Evolutionary conservation across 1,139 yeast genomes (phyloP).

Genomic region (Scheffersomyces insectosa): DNA sequence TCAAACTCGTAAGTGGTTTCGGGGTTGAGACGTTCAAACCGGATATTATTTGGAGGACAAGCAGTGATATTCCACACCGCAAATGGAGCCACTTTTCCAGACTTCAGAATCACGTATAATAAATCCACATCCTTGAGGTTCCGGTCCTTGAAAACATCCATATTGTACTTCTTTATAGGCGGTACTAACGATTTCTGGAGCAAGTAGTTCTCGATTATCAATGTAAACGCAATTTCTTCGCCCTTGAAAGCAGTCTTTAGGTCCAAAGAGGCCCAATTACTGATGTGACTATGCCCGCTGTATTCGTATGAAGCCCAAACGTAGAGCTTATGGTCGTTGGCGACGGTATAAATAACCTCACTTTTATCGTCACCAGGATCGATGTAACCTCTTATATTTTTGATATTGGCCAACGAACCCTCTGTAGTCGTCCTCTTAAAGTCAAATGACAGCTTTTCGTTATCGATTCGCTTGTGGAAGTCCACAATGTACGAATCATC

Average conservation of each 20-base stretch:
- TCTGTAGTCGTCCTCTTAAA: conserved; percentile 16
- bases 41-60: conserved; percentile 45
- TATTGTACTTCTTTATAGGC: background rate
- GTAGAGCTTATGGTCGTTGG: conserved; percentile 56
- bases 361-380: conserved; percentile 29
- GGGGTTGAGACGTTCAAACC: conserved; percentile 15
- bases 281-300: conserved; percentile 57
- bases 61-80: conserved; percentile 53
- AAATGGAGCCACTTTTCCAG: conserved; percentile 47
- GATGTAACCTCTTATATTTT: conserved; percentile 38
- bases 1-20: conserved; percentile 1
- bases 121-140: conserved; percentile 43
- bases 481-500: conserved; percentile 48
- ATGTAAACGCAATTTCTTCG: conserved; percentile 34
- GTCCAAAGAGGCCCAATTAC: conserved; percentile 59
- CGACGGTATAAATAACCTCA: conserved; percentile 60
- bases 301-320: conserved; percentile 75
- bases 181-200: conserved; percentile 23
- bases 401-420: conserved; percentile 39
- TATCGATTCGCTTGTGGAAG: conserved; percentile 17
- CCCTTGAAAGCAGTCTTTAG: conserved; percentile 25
- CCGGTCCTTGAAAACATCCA: conserved; percentile 8
- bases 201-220: conserved; percentile 59
- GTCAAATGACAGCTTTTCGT: background rate
- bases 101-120: conserved; percentile 50